A percentile compares a stretch with the other conserved stretches of the same genome.
Conservation (phyloP, 2,329 filamentous ascomycete genomes). For the Botrytis pseudocinerea region DNA sequence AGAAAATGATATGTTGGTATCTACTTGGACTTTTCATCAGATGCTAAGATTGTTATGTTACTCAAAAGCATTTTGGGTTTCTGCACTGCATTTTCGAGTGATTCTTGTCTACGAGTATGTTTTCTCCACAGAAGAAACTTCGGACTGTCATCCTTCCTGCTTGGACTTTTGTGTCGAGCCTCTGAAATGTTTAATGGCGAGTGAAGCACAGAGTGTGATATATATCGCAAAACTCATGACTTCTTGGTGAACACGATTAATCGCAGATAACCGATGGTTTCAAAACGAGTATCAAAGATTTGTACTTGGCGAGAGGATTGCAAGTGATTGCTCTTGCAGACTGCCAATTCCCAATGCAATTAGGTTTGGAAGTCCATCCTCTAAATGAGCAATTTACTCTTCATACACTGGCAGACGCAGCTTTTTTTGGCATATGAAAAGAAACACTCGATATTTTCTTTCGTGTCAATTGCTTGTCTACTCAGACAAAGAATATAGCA, state of each 20-base stretch:
- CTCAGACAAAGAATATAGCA: background rate
- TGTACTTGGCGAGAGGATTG: too few relatives aligned
- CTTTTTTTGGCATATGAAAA: background rate
- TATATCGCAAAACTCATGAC: background rate
- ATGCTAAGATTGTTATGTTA: background rate
- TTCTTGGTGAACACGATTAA: background rate
- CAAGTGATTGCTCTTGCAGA: background rate
- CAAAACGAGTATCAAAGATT: too few relatives aligned
- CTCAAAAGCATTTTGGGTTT: background rate
- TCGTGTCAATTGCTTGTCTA: background rate
- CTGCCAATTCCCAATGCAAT: background rate
- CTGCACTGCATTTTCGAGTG: background rate
- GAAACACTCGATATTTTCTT: background rate
- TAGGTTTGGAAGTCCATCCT: background rate
- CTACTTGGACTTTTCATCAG: fast-evolving
- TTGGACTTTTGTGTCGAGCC: background rate
- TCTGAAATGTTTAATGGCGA: background rate
- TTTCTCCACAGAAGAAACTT: fast-evolving
- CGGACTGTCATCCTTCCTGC: background rate
- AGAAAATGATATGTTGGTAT: background rate
- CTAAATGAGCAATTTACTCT: background rate
- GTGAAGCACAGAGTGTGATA: background rate
- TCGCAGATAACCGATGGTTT: background rate
- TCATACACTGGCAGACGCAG: background rate
- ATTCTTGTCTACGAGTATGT: background rate